phyloP scores from a whole-genome alignment of 306 rosid genomes.

The Luffa acutangula region DNA sequence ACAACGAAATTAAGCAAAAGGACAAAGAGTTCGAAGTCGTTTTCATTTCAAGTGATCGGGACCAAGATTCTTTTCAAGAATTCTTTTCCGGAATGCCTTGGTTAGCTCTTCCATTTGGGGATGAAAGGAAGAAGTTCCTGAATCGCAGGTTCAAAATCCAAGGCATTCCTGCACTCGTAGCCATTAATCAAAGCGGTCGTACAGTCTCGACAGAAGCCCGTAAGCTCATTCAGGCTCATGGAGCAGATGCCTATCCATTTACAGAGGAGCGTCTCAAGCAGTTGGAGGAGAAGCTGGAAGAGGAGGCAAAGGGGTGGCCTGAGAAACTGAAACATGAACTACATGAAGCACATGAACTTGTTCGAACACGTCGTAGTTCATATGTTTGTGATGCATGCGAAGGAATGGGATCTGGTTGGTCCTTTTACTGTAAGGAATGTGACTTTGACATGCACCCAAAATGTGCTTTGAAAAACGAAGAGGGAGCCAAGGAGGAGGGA shows the following conservation, averaged over 20 bases:
- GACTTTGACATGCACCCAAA: conserved; percentile 58
- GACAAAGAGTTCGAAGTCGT: conserved; percentile 49
- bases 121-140: conserved; percentile 46
- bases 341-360: conserved; percentile 50
- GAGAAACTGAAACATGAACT: conserved; percentile 31
- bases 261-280: conserved; percentile 38
- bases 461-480: conserved; percentile 35
- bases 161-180: conserved; percentile 56
- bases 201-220: conserved; percentile 54
- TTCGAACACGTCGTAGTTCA: conserved; percentile 15
- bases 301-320: conserved; percentile 56
- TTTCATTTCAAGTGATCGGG: conserved; percentile 62
- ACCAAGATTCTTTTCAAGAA: conserved; percentile 48
- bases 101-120: conserved; percentile 74
- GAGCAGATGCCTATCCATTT: conserved; percentile 68
- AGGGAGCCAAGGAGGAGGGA: conserved; percentile 19
- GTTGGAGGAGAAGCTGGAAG: conserved; percentile 32
- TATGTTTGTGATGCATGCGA: conserved; percentile 34
- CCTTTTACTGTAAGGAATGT: conserved; percentile 49
- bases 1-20: conserved; percentile 46
- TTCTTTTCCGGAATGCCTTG: conserved; percentile 72
- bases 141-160: conserved; percentile 42
- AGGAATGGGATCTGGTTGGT: conserved; percentile 33
- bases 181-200: conserved; percentile 50
- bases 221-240: conserved; percentile 26